phyloP scores from a whole-genome alignment of 306 rosid genomes.

The Gleditsia sinensis region DNA sequence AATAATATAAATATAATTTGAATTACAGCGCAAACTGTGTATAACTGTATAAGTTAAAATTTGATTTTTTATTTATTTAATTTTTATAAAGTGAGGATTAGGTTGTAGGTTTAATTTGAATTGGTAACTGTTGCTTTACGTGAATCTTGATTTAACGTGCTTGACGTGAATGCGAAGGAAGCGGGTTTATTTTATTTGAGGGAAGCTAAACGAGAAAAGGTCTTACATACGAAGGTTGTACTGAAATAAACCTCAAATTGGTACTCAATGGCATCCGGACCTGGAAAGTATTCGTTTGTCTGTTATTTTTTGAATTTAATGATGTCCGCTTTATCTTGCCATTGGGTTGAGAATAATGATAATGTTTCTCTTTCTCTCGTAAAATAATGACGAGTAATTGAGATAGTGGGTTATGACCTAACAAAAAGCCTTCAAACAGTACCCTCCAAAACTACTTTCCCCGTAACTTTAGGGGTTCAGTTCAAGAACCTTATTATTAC shows the following conservation, averaged over 20 bases:
- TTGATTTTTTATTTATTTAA: no score
- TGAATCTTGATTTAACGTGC: no score
- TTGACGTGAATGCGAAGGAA: no score
- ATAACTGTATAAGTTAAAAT: no score
- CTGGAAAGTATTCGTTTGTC: slow-evolving; percentile 11
- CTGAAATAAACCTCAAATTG: not conserved
- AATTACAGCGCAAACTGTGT: no score
- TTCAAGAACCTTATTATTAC: not conserved
- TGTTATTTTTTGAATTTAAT: not conserved
- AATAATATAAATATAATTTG: no score
- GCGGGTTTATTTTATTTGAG: no score
- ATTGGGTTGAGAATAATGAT: slow-evolving; percentile 5
- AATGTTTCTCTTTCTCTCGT: not conserved
- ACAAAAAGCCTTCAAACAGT: not conserved
- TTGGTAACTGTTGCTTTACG: no score
- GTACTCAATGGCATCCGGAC: not conserved
- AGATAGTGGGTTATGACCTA: slow-evolving; percentile 5
- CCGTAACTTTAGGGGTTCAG: not conserved
- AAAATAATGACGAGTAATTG: not conserved
- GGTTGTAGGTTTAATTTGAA: no score
- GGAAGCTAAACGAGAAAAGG: no score
- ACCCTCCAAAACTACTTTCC: not conserved
- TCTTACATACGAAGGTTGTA: not conserved
- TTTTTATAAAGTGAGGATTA: no score
- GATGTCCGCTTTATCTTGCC: slow-evolving; percentile 15